Conservation (phyloP, 164 flowering plant species). For the Piper betle region DNA sequence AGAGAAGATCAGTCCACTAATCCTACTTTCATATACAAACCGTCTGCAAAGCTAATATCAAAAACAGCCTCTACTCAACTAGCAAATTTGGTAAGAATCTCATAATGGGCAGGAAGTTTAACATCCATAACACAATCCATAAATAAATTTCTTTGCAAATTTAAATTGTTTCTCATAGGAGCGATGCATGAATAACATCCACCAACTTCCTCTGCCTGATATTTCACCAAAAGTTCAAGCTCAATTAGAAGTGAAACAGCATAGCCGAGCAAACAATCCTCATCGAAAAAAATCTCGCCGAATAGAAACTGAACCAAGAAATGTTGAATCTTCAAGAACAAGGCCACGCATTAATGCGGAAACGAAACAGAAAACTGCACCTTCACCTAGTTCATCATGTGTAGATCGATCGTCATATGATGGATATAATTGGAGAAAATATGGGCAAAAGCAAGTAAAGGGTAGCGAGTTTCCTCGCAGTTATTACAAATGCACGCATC, state of each 20-base stretch:
- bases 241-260: constrained; percentile 18
- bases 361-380: constrained; percentile 24
- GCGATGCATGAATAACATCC: constrained; percentile 33
- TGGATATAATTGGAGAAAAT: no score
- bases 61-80: constrained; percentile 52
- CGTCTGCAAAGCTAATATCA: constrained; percentile 76
- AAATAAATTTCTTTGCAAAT: background rate
- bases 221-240: constrained; percentile 19
- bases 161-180: constrained; percentile 15
- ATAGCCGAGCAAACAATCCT: constrained; percentile 18
- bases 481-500: no score
- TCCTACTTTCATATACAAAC: constrained; percentile 56
- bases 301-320: constrained; percentile 19
- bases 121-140: no score
- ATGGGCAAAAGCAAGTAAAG: no score
- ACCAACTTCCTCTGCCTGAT: constrained; percentile 20
- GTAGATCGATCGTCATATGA: no score
- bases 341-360: constrained; percentile 20
- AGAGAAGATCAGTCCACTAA: constrained; percentile 7
- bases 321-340: constrained; percentile 12
- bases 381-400: constrained; percentile 6
- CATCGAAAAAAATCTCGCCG: constrained; percentile 12
- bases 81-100: constrained; percentile 60
- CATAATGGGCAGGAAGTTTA: background rate
- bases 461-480: no score